Conservation (phyloP, 2,329 filamentous ascomycete genomes). For the Fusarium torulosum region DNA sequence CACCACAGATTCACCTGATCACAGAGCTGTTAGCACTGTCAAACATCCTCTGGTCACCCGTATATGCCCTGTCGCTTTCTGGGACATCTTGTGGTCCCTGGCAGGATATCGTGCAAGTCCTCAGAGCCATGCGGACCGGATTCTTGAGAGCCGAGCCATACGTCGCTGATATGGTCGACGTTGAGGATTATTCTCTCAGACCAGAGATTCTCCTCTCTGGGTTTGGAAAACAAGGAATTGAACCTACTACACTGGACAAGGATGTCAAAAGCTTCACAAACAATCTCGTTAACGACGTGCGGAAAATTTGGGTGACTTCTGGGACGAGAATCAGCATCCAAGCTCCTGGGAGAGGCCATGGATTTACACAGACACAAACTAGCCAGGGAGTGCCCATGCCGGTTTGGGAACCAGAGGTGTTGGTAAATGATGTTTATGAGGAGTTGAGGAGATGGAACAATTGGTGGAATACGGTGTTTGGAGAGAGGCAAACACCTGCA, state of each 20-base stretch:
- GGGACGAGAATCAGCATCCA: slow-evolving; percentile 54
- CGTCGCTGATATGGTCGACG: slow-evolving; percentile 35
- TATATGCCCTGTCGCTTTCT: slow-evolving; percentile 42
- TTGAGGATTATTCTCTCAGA: slow-evolving; percentile 32
- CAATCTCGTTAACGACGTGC: slow-evolving; percentile 60
- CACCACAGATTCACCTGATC: slow-evolving; percentile 47
- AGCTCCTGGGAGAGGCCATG: slow-evolving; percentile 52
- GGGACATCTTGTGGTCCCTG: slow-evolving; percentile 26
- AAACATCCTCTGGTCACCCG: slow-evolving; percentile 51
- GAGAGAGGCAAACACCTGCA: neutral
- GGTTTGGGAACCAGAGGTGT: slow-evolving; percentile 49
- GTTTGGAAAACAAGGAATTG: slow-evolving; percentile 16
- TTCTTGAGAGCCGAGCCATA: slow-evolving; percentile 37
- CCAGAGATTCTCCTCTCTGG: slow-evolving; percentile 43
- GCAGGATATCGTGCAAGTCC: slow-evolving; percentile 32
- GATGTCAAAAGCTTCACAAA: slow-evolving; percentile 57
- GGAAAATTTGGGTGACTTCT: slow-evolving; percentile 58
- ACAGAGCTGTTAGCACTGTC: slow-evolving; percentile 47
- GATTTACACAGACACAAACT: slow-evolving; percentile 51
- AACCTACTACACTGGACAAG: slow-evolving; percentile 32
- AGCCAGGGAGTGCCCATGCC: slow-evolving; percentile 52
- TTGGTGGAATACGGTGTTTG: slow-evolving; percentile 50
- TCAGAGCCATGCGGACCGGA: slow-evolving; percentile 37
- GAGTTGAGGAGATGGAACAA: slow-evolving; percentile 52
- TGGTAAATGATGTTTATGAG: slow-evolving; percentile 51